Evolutionary conservation across 305 asterid genomes (phyloP), one percentile per base, ranked within the genome.

Genomic region (Fraxinus latifolia): DNA sequence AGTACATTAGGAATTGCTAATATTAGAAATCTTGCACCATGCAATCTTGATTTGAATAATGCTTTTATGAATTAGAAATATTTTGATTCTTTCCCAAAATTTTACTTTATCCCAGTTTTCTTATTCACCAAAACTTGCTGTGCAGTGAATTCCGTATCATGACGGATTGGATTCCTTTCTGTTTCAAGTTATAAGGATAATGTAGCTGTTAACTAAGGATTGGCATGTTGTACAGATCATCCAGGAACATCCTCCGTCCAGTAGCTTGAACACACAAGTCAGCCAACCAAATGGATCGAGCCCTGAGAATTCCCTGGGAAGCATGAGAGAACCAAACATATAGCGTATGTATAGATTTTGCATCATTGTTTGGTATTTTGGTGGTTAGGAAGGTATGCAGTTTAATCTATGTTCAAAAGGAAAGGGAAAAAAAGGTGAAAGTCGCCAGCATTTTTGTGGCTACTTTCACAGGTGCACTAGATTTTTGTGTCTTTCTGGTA

Each of bases 231-330:
- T 44, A 44, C 53, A 44, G 53, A 44, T 44, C n/a, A 44, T 44
- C 53, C 53, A 76, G 53, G 90, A 85, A 77, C 84, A 80, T 84
- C 84, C 84, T 12, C 60, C n/a, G 7, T 80, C 87, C 67, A 70
- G 78, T 32, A 27, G 84, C 71, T 80, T 80, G 75, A 81, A 88
- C 82, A 58, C 76, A 76, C 84, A 80, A 84, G 79, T 78, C 36
- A 83, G 74, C 68, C 83, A 17, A 44, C 37, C 85, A 71, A 60
- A 78, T 39, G 87, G 75, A 62, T 55, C 73, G 37, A 83, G 73
- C 37, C 70, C 82, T 23, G 58, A 47, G 53, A 84, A 62, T 34
- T 72, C 83, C 74, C 60, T 60, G 65, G 79, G 72, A 68, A 72
- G 79, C 81, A 47, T 79, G 50, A 76, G 76, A 9, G 76, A 88